Base-by-base conservation (phyloP, 768 basidiomycete species). In the Mycena pura region DNA sequence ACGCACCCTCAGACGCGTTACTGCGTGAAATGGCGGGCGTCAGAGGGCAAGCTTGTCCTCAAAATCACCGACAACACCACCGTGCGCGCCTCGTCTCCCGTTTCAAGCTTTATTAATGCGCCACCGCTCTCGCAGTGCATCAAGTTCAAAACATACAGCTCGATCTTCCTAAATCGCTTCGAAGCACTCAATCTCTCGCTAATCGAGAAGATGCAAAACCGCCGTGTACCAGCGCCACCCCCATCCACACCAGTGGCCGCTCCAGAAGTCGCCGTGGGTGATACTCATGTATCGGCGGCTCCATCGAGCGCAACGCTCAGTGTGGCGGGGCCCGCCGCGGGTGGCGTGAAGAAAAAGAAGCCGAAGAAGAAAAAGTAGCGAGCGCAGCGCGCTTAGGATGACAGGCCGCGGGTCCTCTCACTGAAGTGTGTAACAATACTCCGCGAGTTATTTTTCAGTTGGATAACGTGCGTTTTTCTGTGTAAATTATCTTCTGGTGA, bases 131-230 rank as follows among this genome's bases (percentile, higher is more conserved):
- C 44, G 6, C 72, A 99, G 96, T 96, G 95, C 74, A 82, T 98
- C 68, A 97, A 96, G 76, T 98, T 96, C 82, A 95, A 96, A 76
- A 96, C 96, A 2, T 88, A 90, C 68, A 97, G 95, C 3, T 93
- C 92, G 49, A 89, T 96, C 72, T 94, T 93, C 77, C 88, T 99
- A 64, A 97, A 98, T 82, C 91, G 96, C 67, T 98, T 99, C 78
- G 95, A 98, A 75, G 84, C 89, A 7, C 83, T 99, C 62, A 97
- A 96, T 72, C 83, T 91, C 40, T 86, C 90, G 7, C 80, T 97
- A 51, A 91, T 94, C 81, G 84, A 89, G 68, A 91, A 90, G 77
- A 94, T 95, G 89, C 90, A 87, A 71, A 93, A 95, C 69, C 81
- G 71, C 15, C 80, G 73, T 55, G 67, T 68, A 64, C 63, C 67